Evolutionary conservation across 2,329 filamentous ascomycete species (phyloP), one percentile per base, ranked within the genome.

Genomic region (Remersonia thermophila): DNA sequence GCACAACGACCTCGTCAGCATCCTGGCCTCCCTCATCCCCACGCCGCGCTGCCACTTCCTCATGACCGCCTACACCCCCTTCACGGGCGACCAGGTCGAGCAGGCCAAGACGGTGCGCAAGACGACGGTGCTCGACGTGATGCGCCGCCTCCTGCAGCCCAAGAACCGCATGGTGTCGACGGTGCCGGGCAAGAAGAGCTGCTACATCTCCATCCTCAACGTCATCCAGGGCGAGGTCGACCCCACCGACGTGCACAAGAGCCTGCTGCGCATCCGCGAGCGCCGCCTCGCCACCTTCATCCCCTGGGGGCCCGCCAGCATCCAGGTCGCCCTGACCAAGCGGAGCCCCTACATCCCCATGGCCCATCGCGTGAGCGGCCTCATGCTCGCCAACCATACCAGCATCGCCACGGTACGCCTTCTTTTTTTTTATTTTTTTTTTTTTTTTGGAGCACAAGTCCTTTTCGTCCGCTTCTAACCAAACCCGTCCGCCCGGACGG

Each of bases 131-230:
- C 63, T 98, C 28, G 91, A 98, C 56, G 93, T 98, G 44, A 98
- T 98, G 91, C 77, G 91, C 39, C 74, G 91, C 41, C 67, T 98
- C 16, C 67, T 98, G 40, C 93, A 98, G 61, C 91, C 91, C 27
- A 98, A 98, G 69, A 98, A 98, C 61, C 80, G 93, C 56, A 98
- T 98, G 91, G 91, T 98, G 31, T 94, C 87, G 16, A 94, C 91
- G 15, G 81, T 86, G 38, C 87, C 89, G 1, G 83, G 82, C 51
- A 96, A 96, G 66, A 93, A 85, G 65, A 95, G 86, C 63, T 98
- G 91, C 66, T 98, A 98, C 65, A 96, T 98, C 54, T 94, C 86
- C 32, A 96, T 98, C 49, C 69, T 98, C 44, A 96, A 98, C 60
- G 94, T 98, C 51, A 98, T 98, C 51, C 91, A 96, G 66, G 91